Evolutionary conservation across 495 filamentous ascomycete genomes (phyloP).

Genomic region (Xylaria castorea): DNA sequence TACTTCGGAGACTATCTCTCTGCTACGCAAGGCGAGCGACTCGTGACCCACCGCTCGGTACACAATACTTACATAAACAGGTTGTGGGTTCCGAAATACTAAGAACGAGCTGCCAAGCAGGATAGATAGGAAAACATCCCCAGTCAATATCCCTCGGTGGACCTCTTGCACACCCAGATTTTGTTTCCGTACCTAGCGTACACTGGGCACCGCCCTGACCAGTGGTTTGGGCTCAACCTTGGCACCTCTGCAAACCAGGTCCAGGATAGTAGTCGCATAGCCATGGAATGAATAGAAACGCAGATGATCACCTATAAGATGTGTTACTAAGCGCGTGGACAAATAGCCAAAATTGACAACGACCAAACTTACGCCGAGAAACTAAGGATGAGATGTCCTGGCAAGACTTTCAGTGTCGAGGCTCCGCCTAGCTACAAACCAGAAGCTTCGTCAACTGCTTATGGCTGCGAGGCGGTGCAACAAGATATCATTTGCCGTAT

Average conservation of each 20-base stretch:
- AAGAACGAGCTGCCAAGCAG: neutral
- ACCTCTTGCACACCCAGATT: neutral
- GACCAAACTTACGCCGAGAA: neutral
- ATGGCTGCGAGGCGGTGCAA: neutral
- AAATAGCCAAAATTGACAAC: constrained; percentile 3
- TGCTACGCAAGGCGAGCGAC: neutral
- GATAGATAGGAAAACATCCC: neutral
- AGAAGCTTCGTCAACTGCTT: constrained; percentile 1
- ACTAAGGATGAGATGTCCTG: neutral
- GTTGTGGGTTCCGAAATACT: neutral
- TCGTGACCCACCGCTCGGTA: neutral
- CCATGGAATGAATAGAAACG: neutral
- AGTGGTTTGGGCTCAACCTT: constrained; percentile 14
- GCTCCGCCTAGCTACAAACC: neutral
- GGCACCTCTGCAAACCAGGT: constrained; percentile 7
- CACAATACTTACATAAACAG: neutral
- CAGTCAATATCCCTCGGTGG: neutral
- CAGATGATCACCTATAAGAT: neutral
- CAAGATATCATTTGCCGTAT: neutral
- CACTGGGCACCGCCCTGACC: constrained; percentile 10
- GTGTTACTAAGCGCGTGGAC: neutral
- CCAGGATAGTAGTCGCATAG: neutral
- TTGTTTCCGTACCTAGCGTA: neutral
- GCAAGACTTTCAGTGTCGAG: neutral
- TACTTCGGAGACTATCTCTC: constrained; percentile 7